These are phyloP conservation scores for Candida dajiaensis DNA, from an alignment of 805 yeast genomes.

Conservation along the genomic window DNA sequence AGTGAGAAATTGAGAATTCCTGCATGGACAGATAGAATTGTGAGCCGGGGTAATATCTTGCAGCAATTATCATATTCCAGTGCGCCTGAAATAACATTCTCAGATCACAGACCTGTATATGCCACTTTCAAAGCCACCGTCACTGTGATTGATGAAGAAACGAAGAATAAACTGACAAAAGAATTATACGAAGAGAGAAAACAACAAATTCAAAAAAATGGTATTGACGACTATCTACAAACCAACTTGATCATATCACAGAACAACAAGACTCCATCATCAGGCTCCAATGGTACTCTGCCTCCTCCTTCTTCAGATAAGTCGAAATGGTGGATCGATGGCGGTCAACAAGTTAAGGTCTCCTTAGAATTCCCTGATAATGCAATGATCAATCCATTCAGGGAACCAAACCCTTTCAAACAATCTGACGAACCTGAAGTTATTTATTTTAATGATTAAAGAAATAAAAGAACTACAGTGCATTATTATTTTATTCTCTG, in stretches of 20 bases:
- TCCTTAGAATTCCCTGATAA: conserved; percentile 33
- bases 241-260: conserved; percentile 14
- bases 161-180: conserved; percentile 43
- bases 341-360: conserved; percentile 56
- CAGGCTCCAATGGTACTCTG: conserved; percentile 32
- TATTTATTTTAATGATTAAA: conserved; percentile 1
- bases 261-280: conserved; percentile 3
- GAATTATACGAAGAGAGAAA: conserved; percentile 48
- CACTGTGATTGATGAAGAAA: conserved; percentile 55
- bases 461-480: too few species aligned
- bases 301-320: conserved; percentile 88
- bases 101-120: conserved; percentile 90
- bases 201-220: conserved; percentile 7
- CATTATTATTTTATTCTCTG: too few species aligned
- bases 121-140: conserved; percentile 63
- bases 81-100: conserved; percentile 51
- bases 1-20: conserved; percentile 92
- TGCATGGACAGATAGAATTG: conserved; percentile 94
- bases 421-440: conserved; percentile 32
- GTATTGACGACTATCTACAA: not conserved
- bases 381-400: conserved; percentile 59
- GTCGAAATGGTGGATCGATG: conserved; percentile 89
- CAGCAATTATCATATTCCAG: conserved; percentile 57
- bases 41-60: conserved; percentile 57
- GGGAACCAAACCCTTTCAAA: conserved; percentile 70